A percentile compares a stretch with the other conserved stretches of the same genome.
These are phyloP conservation scores for Pseudonitzschia multiseries DNA, from an alignment of 108 stramenopile genomes.

Conservation along the genomic window DNA sequence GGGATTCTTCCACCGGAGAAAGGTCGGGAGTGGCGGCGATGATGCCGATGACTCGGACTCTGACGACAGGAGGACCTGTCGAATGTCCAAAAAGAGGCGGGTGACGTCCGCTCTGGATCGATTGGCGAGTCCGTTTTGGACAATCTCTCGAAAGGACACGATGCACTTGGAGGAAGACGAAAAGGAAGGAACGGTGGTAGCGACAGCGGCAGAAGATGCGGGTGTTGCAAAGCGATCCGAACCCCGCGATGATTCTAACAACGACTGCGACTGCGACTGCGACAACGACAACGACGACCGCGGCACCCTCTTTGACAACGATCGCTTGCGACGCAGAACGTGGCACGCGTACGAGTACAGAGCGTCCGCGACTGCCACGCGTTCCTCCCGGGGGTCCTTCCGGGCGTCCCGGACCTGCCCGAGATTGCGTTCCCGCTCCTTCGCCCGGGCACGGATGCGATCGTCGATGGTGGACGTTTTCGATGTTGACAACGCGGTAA, in stretches of 20 bases:
- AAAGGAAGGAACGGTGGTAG: neutral
- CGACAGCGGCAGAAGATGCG: too few species aligned
- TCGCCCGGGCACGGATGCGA: slow-evolving; percentile 25
- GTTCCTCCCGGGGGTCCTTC: slow-evolving; percentile 23
- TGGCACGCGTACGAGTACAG: slow-evolving; percentile 21
- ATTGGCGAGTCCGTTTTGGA: neutral
- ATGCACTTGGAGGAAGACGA: slow-evolving; percentile 1
- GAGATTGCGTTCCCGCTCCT: slow-evolving; percentile 16
- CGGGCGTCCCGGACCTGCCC: neutral
- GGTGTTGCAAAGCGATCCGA: too few species aligned
- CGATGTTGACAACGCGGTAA: too few species aligned
- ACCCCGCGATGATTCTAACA: neutral
- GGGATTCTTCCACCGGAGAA: slow-evolving; percentile 15
- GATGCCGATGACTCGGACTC: neutral
- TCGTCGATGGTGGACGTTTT: slow-evolving; percentile 21
- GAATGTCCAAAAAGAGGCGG: neutral
- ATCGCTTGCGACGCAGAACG: slow-evolving; percentile 9
- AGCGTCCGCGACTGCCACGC: slow-evolving; percentile 22
- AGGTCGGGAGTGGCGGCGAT: neutral
- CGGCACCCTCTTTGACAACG: neutral
- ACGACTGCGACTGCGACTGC: neutral
- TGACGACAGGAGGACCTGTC: neutral
- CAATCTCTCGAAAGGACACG: slow-evolving; percentile 10
- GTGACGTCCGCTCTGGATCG: neutral
- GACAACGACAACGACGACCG: too few species aligned